Evolutionary conservation across 1,284 basidiomycete species (phyloP).

Genomic region (Heterobasidion occidentale): DNA sequence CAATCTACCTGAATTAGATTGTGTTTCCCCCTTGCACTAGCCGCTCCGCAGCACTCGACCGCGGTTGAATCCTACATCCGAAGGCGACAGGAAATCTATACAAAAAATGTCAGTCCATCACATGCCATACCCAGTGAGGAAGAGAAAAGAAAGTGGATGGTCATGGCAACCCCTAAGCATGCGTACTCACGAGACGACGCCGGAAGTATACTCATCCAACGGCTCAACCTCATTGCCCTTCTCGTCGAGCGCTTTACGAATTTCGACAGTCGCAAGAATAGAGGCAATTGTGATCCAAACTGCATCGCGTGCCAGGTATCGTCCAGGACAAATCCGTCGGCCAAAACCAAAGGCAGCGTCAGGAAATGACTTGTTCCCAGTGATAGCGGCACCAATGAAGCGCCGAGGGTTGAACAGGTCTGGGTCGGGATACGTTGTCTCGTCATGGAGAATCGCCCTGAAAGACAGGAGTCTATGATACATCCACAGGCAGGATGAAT

Average conservation of each 20-base stretch:
- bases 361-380: constrained; percentile 9
- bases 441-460: constrained; percentile 6
- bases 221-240: background rate
- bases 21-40: no score
- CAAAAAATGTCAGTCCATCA: no score
- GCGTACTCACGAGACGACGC: constrained; percentile 9
- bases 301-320: constrained; percentile 27
- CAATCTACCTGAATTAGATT: no score
- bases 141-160: no score
- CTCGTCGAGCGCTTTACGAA: constrained; percentile 3
- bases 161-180: no score
- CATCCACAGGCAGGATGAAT: background rate
- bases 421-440: constrained; percentile 2
- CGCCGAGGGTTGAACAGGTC: constrained; percentile 10
- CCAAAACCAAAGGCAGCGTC: constrained; percentile 25
- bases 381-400: constrained; percentile 13
- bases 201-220: constrained; percentile 4
- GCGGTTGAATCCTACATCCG: no score
- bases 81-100: no score
- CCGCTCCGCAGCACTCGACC: no score
- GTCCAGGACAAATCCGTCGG: constrained; percentile 25
- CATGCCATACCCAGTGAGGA: no score
- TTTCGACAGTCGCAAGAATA: constrained; percentile 24
- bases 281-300: constrained; percentile 29
- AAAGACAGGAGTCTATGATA: background rate